A percentile compares a stretch with the other conserved stretches of the same genome.
These are phyloP conservation scores for Gossypium longicalyx DNA, from an alignment of 345 rosid genomes.

Conservation along the genomic window DNA sequence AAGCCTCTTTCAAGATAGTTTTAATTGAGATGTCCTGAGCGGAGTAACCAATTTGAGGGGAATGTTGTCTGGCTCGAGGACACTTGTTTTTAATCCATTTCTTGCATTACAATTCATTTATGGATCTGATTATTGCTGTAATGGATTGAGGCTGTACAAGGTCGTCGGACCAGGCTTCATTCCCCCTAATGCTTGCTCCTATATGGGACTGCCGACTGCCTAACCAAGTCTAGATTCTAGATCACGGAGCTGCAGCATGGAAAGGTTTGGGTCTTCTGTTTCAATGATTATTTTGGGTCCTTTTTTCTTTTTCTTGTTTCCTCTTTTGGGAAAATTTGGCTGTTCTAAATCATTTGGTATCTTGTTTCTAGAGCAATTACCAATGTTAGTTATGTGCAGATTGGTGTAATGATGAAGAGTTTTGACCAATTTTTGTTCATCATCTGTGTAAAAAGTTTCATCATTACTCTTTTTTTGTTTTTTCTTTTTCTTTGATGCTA, in stretches of 20 bases:
- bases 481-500: constrained; percentile 22
- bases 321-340: background rate
- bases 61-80: constrained; percentile 98
- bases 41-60: constrained; percentile 68
- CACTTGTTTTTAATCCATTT: constrained; percentile 27
- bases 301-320: background rate
- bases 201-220: background rate
- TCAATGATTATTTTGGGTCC: background rate
- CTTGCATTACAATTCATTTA: background rate
- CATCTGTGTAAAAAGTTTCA: constrained; percentile 33
- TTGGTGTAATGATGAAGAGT: constrained; percentile 63
- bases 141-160: constrained; percentile 26
- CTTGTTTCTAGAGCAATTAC: constrained; percentile 23
- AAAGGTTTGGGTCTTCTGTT: constrained; percentile 28
- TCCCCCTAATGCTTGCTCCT: constrained; percentile 80
- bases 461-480: constrained; percentile 42
- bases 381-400: constrained; percentile 34
- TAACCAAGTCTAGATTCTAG: background rate
- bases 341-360: constrained; percentile 10
- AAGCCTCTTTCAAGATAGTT: background rate
- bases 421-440: constrained; percentile 38
- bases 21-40: constrained; percentile 5
- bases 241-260: constrained; percentile 7
- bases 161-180: constrained; percentile 99
- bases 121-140: background rate